A percentile compares a stretch with the other conserved stretches of the same genome.
Evolutionary conservation across 2,329 filamentous ascomycete genomes (phyloP).

Genomic region (Spiromastix sp.): DNA sequence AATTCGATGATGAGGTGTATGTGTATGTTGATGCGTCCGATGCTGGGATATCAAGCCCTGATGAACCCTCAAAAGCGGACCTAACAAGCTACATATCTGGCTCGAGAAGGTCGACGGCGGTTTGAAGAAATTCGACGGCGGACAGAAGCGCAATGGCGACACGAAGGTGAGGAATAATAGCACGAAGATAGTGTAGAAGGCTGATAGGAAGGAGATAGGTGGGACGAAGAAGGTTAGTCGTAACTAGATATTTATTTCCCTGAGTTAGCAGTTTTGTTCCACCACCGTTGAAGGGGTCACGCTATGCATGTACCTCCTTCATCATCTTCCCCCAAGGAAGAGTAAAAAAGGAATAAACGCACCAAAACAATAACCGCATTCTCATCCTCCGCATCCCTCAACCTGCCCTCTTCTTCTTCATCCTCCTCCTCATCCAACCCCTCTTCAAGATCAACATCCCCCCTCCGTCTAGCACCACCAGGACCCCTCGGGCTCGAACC

Average conservation of each 20-base stretch:
- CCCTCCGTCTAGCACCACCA: conserved; percentile 14
- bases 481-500: conserved; percentile 2
- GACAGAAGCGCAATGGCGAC: conserved; percentile 46
- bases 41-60: conserved; percentile 24
- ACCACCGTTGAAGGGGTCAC: background rate
- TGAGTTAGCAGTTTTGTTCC: background rate
- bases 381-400: conserved; percentile 18
- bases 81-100: conserved; percentile 43
- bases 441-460: conserved; percentile 18
- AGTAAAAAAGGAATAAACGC: conserved; percentile 7
- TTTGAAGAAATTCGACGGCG: conserved; percentile 28
- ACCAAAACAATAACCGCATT: conserved; percentile 38
- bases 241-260: conserved; percentile 10
- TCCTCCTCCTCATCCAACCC: conserved; percentile 19
- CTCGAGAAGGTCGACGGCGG: conserved; percentile 36
- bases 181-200: conserved; percentile 44
- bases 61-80: conserved; percentile 42
- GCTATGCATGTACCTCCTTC: background rate
- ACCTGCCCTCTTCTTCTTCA: conserved; percentile 13
- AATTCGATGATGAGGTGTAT: conserved; percentile 8
- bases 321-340: background rate
- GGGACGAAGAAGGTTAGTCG: conserved; percentile 35
- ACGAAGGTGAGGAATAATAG: conserved; percentile 41
- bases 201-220: conserved; percentile 43
- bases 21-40: background rate